Evolutionary conservation across 257 asterid species (phyloP), one percentile per base, ranked within the genome.

Genomic region (Craterostigma plantagineum): DNA sequence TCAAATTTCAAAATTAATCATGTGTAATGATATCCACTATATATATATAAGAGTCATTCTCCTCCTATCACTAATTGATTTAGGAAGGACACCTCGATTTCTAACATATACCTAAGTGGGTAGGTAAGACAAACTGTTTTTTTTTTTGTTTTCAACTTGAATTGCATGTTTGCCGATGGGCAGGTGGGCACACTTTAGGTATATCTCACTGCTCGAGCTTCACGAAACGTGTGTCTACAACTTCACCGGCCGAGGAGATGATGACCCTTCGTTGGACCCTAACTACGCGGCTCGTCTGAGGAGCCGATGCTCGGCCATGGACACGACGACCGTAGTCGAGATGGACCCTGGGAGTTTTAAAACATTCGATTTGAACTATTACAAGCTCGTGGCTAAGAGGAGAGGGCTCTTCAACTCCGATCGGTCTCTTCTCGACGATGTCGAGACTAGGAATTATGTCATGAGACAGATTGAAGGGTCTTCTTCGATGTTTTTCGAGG

Each of bases 111-210:
- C n/a, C n/a, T n/a, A n/a, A n/a, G n/a, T n/a, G n/a, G n/a, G n/a
- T n/a, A n/a, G n/a, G n/a, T n/a, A n/a, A n/a, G n/a, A n/a, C n/a
- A n/a, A n/a, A n/a, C n/a, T n/a, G n/a, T n/a, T n/a, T n/a, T n/a
- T n/a, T n/a, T n/a, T n/a, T n/a, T n/a, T n/a, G n/a, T n/a, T n/a
- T n/a, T n/a, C n/a, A n/a, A n/a, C n/a, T n/a, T n/a, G n/a, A n/a
- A n/a, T n/a, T n/a, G n/a, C n/a, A n/a, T n/a, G n/a, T n/a, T n/a
- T 23, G 30, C 2, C 30, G 6, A 15, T 35, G 9, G 1, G 11
- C 46, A 72, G 81, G 83, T 34, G 60, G 69, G 27, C 83, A 74
- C 55, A 75, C 76, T 6, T 65, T 77, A 18, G 91, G 91, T 14
- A 57, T 49, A 1, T 58, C 85, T 13, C 70, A 63, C 33, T 77